Conservation (phyloP, 2,329 filamentous ascomycete genomes). For the Salinomyces thailandicus region DNA sequence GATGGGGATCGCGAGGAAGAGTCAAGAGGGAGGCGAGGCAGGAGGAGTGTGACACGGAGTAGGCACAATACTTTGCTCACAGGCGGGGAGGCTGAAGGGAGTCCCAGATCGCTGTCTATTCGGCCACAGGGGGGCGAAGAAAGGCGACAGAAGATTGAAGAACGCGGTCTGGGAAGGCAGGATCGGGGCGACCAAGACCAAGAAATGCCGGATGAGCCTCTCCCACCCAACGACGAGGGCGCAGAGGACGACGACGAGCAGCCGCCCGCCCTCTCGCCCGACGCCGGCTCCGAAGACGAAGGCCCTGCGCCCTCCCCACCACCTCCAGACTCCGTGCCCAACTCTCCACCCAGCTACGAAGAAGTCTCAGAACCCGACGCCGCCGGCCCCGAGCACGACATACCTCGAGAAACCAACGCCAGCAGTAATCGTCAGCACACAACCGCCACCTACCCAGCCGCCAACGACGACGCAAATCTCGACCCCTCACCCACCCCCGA, state of each 20-base stretch:
- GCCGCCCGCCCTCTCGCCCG: neutral
- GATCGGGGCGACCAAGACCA: neutral
- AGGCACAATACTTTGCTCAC: constrained; percentile 5
- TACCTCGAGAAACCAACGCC: too few species aligned
- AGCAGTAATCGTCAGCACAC: too few species aligned
- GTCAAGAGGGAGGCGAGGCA: constrained; percentile 1
- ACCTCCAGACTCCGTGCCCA: neutral
- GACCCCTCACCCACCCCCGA: constrained; percentile 2
- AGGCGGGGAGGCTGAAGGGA: too few species aligned
- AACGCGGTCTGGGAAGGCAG: too few species aligned
- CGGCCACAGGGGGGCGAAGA: neutral
- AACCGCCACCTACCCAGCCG: neutral
- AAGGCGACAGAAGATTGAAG: neutral
- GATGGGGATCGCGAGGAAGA: constrained; percentile 6
- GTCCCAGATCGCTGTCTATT: too few species aligned
- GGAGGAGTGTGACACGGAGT: constrained; percentile 4
- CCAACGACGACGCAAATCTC: constrained; percentile 1
- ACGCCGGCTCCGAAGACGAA: constrained; percentile 2
- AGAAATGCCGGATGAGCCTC: neutral
- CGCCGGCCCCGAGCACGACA: neutral
- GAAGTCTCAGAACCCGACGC: neutral
- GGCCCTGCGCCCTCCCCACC: neutral
- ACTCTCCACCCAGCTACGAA: neutral
- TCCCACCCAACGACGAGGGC: constrained; percentile 4
- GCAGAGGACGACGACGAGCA: constrained; percentile 3